These are phyloP conservation scores for Diphasiastrum complanatum DNA, from an alignment of 83 land plant species.

Conservation along the genomic window DNA sequence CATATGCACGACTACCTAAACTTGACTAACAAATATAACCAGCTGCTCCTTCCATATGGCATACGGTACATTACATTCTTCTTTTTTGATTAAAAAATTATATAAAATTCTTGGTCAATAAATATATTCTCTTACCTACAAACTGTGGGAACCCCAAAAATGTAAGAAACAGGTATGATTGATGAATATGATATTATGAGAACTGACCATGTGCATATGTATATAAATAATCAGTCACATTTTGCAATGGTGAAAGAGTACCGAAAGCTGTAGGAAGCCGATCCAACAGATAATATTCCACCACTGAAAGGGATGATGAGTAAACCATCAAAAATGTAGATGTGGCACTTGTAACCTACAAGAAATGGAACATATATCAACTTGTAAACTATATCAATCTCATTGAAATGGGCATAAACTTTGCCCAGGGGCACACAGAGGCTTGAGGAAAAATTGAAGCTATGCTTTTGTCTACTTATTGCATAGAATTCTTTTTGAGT, in stretches of 20 bases:
- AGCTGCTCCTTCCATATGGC: too few species aligned
- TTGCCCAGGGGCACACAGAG: slow-evolving; percentile 1
- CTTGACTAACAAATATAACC: too few species aligned
- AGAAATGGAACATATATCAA: background rate
- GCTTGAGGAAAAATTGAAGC: background rate
- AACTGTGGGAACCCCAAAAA: too few species aligned
- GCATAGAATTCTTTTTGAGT: background rate
- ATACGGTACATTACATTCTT: too few species aligned
- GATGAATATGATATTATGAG: background rate
- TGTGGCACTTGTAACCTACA: slow-evolving; percentile 79
- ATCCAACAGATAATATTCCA: slow-evolving; percentile 74
- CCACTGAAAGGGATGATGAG: slow-evolving; percentile 86
- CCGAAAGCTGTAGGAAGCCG: slow-evolving; percentile 73
- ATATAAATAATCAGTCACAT: too few species aligned
- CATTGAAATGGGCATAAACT: too few species aligned
- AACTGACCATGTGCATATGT: too few species aligned
- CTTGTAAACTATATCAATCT: background rate
- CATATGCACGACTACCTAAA: too few species aligned
- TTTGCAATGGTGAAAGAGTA: slow-evolving; percentile 8
- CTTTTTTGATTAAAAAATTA: too few species aligned
- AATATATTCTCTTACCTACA: too few species aligned
- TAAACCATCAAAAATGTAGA: slow-evolving; percentile 88
- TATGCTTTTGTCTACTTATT: too few species aligned
- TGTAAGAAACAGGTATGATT: background rate
- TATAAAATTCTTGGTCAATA: too few species aligned